Evolutionary conservation across 768 basidiomycete genomes (phyloP), one percentile per base, ranked within the genome.

Genomic region (Mycena sanguinolenta): DNA sequence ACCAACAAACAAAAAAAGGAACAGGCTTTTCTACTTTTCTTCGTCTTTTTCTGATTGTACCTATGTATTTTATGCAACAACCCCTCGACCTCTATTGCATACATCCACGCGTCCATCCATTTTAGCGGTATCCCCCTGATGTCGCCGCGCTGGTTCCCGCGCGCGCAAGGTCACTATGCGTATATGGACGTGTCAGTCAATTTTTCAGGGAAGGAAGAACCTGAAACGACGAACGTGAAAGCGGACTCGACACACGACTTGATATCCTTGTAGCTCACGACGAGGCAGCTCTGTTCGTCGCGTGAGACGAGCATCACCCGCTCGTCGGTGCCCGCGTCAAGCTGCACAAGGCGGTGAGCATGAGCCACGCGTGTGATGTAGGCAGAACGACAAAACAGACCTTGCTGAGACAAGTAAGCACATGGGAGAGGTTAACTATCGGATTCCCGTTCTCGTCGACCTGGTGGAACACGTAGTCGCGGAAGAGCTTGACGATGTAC

Each of bases 401-500:
- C 90, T 99, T 99, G 86, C 97, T 99, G 73, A 99, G 83, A 77
- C 95, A 96, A 2, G 92, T 89, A 27, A 99, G 82, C 14, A 99
- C 97, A 82, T 99, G 97, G 0, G 91, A 89, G 69, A 99, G 82
- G 77, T 97, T 96, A 65, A 98, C 85, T 21, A 98, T 90, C 0
- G 98, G 97, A 62, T 92, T 91, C 13, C 95, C 95, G 73, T 89
- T 87, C 77, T 96, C 95, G 73, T 98, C 96, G 49, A 98, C 92
- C 79, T 98, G 96, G 78, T 99, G 98, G 81, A 99, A 99, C 28
- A 99, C 96, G 75, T 94, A 97, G 80, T 99, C 98, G 21, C 98
- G 89, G 87, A 99, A 99, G 54, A 99, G 88, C 85, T 98, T 98
- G 85, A 99, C 89, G 78, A 99, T 95, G 79, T 99, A 99, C 70